phyloP scores from a whole-genome alignment of 371 early-diverging fungal species.

The Mucor racemosus region DNA sequence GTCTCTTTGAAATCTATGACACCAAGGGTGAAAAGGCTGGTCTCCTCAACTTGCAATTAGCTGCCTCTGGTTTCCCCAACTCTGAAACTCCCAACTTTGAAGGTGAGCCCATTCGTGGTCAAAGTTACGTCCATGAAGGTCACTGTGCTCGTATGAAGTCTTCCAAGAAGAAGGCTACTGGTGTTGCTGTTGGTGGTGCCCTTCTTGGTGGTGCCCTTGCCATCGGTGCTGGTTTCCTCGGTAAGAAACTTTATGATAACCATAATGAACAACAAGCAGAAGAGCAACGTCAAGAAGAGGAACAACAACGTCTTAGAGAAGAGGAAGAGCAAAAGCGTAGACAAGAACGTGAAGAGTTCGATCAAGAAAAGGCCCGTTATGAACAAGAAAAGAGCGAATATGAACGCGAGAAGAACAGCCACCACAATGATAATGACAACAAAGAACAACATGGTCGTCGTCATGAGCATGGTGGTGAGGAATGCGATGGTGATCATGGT shows the following conservation, averaged over 20 bases:
- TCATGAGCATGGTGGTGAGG: constrained; percentile 11
- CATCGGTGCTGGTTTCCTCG: constrained; percentile 57
- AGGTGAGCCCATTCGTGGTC: constrained; percentile 44
- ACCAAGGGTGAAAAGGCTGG: constrained; percentile 57
- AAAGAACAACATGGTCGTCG: constrained; percentile 19
- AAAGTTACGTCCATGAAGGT: constrained; percentile 52
- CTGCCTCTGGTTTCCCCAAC: constrained; percentile 55
- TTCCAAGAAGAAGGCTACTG: constrained; percentile 49
- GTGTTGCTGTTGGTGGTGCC: constrained; percentile 52
- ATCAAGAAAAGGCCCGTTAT: constrained; percentile 31
- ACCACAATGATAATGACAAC: constrained; percentile 14
- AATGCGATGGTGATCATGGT: not conserved
- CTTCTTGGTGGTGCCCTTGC: constrained; percentile 52
- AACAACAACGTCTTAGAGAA: constrained; percentile 28
- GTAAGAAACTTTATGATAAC: constrained; percentile 54
- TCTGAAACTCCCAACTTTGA: constrained; percentile 33
- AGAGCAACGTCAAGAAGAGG: constrained; percentile 33
- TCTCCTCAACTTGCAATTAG: constrained; percentile 52
- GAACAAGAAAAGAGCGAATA: constrained; percentile 24
- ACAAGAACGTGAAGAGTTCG: constrained; percentile 29
- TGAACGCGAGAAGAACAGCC: constrained; percentile 25
- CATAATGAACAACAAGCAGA: constrained; percentile 42
- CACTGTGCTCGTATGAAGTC: constrained; percentile 58
- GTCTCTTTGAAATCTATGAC: constrained; percentile 52
- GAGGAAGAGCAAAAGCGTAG: constrained; percentile 35